phyloP scores from a whole-genome alignment of 2,329 filamentous ascomycete species.

The Arthrinium puccinioides region DNA sequence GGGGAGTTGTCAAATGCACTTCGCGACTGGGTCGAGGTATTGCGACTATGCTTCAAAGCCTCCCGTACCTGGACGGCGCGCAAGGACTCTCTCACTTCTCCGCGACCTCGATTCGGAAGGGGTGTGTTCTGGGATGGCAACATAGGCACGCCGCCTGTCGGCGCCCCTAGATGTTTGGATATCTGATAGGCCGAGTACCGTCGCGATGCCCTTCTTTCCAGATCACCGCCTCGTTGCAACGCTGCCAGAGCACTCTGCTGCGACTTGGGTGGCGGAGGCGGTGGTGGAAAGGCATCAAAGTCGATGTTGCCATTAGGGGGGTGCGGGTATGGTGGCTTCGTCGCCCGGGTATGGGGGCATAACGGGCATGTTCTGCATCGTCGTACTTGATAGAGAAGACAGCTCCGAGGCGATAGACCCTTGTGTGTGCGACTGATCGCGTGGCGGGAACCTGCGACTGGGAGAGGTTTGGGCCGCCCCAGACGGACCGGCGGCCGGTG shows the following conservation, averaged over 20 bases:
- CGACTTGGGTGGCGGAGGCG: slow-evolving; percentile 72
- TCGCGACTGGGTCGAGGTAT: slow-evolving; percentile 37
- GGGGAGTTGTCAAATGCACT: slow-evolving; percentile 51
- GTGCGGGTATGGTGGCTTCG: slow-evolving; percentile 41
- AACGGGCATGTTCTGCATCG: slow-evolving; percentile 69
- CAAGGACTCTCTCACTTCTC: slow-evolving; percentile 77
- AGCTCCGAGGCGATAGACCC: slow-evolving; percentile 47
- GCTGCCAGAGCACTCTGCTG: slow-evolving; percentile 87
- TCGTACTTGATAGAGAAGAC: slow-evolving; percentile 65
- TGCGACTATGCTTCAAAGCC: slow-evolving; percentile 40
- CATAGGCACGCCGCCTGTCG: slow-evolving; percentile 76
- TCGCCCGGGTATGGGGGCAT: slow-evolving; percentile 64
- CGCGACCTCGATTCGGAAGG: slow-evolving; percentile 74
- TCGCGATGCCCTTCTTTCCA: slow-evolving; percentile 86
- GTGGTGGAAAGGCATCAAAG: slow-evolving; percentile 63
- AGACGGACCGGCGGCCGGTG: slow-evolving; percentile 13
- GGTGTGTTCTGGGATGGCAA: slow-evolving; percentile 78
- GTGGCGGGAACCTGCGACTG: slow-evolving; percentile 36
- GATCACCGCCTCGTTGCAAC: slow-evolving; percentile 81
- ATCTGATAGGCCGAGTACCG: slow-evolving; percentile 97
- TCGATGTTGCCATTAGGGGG: slow-evolving; percentile 40
- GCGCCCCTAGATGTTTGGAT: slow-evolving; percentile 80
- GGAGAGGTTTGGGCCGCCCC: slow-evolving; percentile 33
- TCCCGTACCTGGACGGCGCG: slow-evolving; percentile 54
- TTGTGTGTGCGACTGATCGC: slow-evolving; percentile 41